phyloP scores from a whole-genome alignment of 2,329 filamentous ascomycete genomes.

The Stemphylium beticola region DNA sequence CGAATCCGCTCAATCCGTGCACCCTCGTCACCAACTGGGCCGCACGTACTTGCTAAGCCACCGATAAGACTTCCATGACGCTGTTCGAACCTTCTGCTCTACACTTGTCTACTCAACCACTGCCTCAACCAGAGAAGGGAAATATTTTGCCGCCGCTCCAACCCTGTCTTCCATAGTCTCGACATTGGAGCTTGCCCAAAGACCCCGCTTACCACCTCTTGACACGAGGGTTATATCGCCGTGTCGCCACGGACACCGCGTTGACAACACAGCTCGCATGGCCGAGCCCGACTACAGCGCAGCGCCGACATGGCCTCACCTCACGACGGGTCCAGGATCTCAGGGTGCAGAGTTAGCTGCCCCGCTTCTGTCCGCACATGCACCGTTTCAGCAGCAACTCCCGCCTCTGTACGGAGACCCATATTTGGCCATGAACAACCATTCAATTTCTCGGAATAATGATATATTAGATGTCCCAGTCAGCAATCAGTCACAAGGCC shows the following conservation, averaged over 20 bases:
- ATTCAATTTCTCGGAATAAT: conserved; percentile 17
- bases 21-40: conserved; percentile 22
- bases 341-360: conserved; percentile 28
- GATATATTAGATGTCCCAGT: conserved; percentile 10
- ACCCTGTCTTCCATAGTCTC: neutral
- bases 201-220: neutral
- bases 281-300: conserved; percentile 34
- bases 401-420: conserved; percentile 17
- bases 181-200: neutral
- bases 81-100: conserved; percentile 14
- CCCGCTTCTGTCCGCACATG: conserved; percentile 23
- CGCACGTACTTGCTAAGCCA: conserved; percentile 19
- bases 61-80: conserved; percentile 27
- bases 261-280: conserved; percentile 25
- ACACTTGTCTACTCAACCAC: conserved; percentile 7
- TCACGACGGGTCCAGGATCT: conserved; percentile 23
- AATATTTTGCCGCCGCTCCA: neutral
- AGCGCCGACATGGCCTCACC: conserved; percentile 23
- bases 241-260: neutral
- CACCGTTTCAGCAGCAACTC: conserved; percentile 21
- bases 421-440: conserved; percentile 12
- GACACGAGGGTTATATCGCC: neutral
- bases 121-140: neutral
- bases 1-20: conserved; percentile 22
- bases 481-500: conserved; percentile 14